Base-by-base conservation (phyloP, 768 basidiomycete species). In the Kwoniella shandongensis region DNA sequence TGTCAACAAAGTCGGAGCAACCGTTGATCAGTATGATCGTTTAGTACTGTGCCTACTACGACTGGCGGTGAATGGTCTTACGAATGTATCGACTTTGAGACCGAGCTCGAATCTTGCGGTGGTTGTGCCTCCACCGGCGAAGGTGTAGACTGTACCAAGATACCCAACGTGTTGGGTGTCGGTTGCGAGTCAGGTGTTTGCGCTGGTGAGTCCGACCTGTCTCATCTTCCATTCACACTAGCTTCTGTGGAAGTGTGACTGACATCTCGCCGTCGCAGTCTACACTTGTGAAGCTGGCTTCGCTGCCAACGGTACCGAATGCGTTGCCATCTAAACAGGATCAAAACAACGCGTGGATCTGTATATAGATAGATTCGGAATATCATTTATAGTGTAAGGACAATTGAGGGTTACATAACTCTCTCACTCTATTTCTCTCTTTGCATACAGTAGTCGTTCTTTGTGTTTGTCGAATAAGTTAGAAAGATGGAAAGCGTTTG, bases 91-190 rank as follows among this genome's bases (percentile, higher is more conserved):
- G 72, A 76, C 56, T 60, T 56, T 22, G 53, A 62, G 15, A 62
- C 59, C 30, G 74, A 76, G 52, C 67, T 76, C 44, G 72, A 72
- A 53, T 62, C 66, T 42, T 76, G 74, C 48, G 74, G 74, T 29
- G 74, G 74, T 4, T 75, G 74, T 44, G 53, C 64, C 8, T 61
- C 67, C 4, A 51, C 53, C 22, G 72, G 72, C 10, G 57, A 67
- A 17, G 74, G 74, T 11, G 50, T 54, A 22, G 72, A 76, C 54
- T 76, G 74, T 61, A 70, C 70, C n/a, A 20, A 57, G 32, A 68
- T 74, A 44, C 65, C 65, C 11, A 51, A 67, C 42, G 65, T 65
- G 41, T 30, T 54, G 26, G 57, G 62, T 4, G 72, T 72, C 2
- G 72, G 70, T 1, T 76, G 74, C 45, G 62, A 61, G 30, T 23